Evolutionary conservation across 495 filamentous ascomycete genomes (phyloP).

Genomic region (Podospora bellae-mahoneyi): DNA sequence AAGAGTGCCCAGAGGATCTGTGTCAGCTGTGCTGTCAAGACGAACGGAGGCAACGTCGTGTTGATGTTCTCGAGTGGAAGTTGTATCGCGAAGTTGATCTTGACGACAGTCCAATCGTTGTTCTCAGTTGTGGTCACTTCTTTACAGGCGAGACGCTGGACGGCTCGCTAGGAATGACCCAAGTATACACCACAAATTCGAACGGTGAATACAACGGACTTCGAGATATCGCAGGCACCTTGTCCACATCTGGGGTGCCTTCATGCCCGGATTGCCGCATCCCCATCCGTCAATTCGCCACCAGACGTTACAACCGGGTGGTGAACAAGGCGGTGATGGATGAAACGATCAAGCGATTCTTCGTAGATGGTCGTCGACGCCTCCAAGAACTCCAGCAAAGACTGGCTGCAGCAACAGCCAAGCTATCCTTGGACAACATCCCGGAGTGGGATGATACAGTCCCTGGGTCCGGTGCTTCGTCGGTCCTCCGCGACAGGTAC

Average conservation of each 20-base stretch:
- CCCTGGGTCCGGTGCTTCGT: no score
- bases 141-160: slow-evolving; percentile 62
- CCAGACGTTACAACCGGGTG: slow-evolving; percentile 31
- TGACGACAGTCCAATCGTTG: slow-evolving; percentile 34
- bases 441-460: no score
- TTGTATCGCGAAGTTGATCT: slow-evolving; percentile 24
- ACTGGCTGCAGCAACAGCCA: background rate
- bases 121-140: slow-evolving; percentile 65
- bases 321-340: slow-evolving; percentile 35
- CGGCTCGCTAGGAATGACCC: slow-evolving; percentile 57
- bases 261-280: slow-evolving; percentile 27
- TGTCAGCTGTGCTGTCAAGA: slow-evolving; percentile 54
- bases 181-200: slow-evolving; percentile 53
- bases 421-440: no score
- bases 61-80: slow-evolving; percentile 29
- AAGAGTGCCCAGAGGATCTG: slow-evolving; percentile 55
- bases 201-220: slow-evolving; percentile 33
- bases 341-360: slow-evolving; percentile 33
- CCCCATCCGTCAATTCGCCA: slow-evolving; percentile 30
- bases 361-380: slow-evolving; percentile 17
- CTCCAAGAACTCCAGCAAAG: slow-evolving; percentile 20
- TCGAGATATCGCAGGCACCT: slow-evolving; percentile 18
- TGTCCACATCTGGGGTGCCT: slow-evolving; percentile 22
- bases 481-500: no score
- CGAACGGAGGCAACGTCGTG: slow-evolving; percentile 29